Evolutionary conservation across 768 basidiomycete species (phyloP).

Genomic region (Pulveroboletus ravenelii): DNA sequence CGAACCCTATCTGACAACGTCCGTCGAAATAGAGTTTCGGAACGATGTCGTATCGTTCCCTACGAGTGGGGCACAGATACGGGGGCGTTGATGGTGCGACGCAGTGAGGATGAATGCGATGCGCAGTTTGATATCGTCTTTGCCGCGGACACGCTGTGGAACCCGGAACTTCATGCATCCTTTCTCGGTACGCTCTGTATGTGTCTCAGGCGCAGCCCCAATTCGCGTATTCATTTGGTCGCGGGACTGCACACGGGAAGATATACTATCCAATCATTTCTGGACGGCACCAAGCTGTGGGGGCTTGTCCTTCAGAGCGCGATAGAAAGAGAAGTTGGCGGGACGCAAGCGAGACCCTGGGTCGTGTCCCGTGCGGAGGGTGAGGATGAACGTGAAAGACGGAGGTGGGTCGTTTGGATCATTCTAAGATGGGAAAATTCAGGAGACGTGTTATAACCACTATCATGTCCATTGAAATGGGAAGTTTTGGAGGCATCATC

Average conservation of each 20-base stretch:
- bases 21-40: slow-evolving; percentile 41
- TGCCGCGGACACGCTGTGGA: slow-evolving; percentile 79
- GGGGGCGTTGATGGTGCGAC: slow-evolving; percentile 11
- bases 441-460: slow-evolving; percentile 11
- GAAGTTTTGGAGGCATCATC: neutral
- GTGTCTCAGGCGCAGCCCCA: slow-evolving; percentile 40
- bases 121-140: slow-evolving; percentile 57
- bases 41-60: slow-evolving; percentile 48
- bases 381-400: slow-evolving; percentile 65
- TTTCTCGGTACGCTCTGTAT: slow-evolving; percentile 50
- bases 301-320: slow-evolving; percentile 46
- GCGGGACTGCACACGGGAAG: slow-evolving; percentile 75
- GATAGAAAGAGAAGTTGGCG: slow-evolving; percentile 45
- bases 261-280: slow-evolving; percentile 63
- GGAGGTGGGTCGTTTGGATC: slow-evolving; percentile 72
- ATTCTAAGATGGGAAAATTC: slow-evolving; percentile 43
- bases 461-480: neutral
- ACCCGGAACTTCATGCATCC: slow-evolving; percentile 50
- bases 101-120: slow-evolving; percentile 18
- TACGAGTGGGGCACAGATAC: slow-evolving; percentile 64
- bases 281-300: slow-evolving; percentile 29
- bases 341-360: slow-evolving; percentile 44
- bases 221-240: slow-evolving; percentile 58
- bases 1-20: slow-evolving; percentile 56
- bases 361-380: slow-evolving; percentile 42